Base-by-base conservation (phyloP, 176 grass and related monocot genomes). In the Carex myosuroides region DNA sequence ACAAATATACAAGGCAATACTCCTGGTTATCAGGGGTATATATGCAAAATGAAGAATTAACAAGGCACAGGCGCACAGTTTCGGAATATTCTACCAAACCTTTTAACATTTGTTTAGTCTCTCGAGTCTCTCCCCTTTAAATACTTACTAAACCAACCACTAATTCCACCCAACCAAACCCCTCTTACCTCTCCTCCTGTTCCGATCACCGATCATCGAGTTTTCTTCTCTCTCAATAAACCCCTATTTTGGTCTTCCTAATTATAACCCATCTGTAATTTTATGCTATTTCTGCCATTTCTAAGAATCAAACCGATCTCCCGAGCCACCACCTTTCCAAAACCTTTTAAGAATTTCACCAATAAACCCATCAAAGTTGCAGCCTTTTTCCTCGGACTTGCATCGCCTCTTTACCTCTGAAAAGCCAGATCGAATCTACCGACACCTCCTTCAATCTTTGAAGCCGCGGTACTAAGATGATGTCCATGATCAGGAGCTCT, bases 81-180 rank as follows among this genome's bases (percentile, higher is more conserved):
- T 64, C 6, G 81, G 81, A 83, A 83, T 83, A 69, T 83, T 83
- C 80, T 44, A 83, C 81, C 39, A 83, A 83, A 83, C 62, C 24
- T 83, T 68, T 83, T 44, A 64, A 81, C 41, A 13, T n/a, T n/a
- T 66, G 69, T 83, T 83, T 78, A 32, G 24, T 33, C 18, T 24
- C 13, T 78, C 13, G 57, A 32, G 24, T 33, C 18, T 24, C 13
- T 78, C 13, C n/a, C 60, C 80, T 83, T 83, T 83, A 83, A 83
- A 83, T 78, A 83, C 48, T 83, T 46, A 68, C 42, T 83, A 65
- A 68, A 83, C 22, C 81, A 83, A 83, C 80, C 80, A 64, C 63
- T 65, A 41, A 65, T 64, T 82, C 60, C 79, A 44, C 57, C 62
- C 59, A 66, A 83, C 79, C 79, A 79, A 79, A 57, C 58, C 32